Evolutionary conservation across 208 protist species (phyloP).

Genomic region (Leishmania mexicana): DNA sequence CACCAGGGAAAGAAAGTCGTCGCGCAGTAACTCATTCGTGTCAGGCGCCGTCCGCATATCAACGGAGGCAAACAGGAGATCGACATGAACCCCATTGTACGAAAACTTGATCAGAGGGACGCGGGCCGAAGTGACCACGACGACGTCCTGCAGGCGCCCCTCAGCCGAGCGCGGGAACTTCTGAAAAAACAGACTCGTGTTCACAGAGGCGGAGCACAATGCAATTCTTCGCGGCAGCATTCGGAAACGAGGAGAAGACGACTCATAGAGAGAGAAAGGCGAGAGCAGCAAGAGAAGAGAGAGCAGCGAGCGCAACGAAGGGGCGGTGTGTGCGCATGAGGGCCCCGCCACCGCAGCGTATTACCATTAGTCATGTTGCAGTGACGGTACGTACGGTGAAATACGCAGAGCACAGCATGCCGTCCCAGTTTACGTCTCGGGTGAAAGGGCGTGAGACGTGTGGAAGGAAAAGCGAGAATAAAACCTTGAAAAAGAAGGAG

Average conservation of each 20-base stretch:
- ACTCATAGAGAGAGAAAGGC: not conserved
- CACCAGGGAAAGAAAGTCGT: conserved; percentile 65
- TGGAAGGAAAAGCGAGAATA: not conserved
- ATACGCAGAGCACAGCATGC: not conserved
- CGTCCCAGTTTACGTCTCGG: not conserved
- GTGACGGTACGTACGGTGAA: not conserved
- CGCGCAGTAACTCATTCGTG: conserved; percentile 49
- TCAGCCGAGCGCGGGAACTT: conserved; percentile 52
- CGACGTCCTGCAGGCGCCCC: conserved; percentile 36
- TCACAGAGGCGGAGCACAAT: conserved; percentile 58
- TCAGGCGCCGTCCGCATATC: conserved; percentile 53
- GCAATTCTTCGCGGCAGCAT: conserved; percentile 38
- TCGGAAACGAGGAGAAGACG: not conserved
- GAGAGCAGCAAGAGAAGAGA: not conserved
- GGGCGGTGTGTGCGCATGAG: not conserved
- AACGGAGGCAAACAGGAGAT: conserved; percentile 79
- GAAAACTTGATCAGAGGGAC: conserved; percentile 87
- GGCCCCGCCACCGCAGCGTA: not conserved
- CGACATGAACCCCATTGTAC: conserved; percentile 59
- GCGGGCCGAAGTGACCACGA: conserved; percentile 61
- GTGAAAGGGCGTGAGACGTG: not conserved
- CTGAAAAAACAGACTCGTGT: conserved; percentile 47
- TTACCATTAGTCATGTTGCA: not conserved
- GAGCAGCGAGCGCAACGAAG: not conserved
- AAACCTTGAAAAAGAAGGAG: conserved; percentile 1